A percentile compares a stretch with the other conserved stretches of the same genome.
Conservation (phyloP, 1,284 basidiomycete species). For the Flammula alnicola region DNA sequence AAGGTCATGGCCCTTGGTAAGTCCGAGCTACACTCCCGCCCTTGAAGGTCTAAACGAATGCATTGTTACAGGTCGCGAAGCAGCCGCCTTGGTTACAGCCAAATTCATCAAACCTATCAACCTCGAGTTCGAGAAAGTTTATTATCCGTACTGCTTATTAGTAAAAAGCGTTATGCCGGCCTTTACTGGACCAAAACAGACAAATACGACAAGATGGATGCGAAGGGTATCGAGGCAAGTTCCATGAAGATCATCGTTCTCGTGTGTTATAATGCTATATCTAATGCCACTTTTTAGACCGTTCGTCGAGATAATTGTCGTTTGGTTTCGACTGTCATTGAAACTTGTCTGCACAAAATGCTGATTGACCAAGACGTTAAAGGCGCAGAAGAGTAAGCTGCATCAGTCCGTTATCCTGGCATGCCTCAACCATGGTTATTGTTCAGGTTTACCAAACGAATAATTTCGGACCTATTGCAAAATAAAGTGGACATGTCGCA, state of each 20-base stretch:
- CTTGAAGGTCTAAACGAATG: background rate
- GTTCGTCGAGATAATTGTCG: constrained; percentile 96
- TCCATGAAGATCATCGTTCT: background rate
- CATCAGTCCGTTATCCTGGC: constrained; percentile 6
- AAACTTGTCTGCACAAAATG: constrained; percentile 96
- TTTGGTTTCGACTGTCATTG: constrained; percentile 93
- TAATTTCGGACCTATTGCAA: constrained; percentile 90
- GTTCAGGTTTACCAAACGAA: constrained; percentile 86
- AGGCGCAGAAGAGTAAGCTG: constrained; percentile 84
- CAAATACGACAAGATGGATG: constrained; percentile 98
- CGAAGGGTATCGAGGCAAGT: constrained; percentile 94
- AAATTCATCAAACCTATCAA: constrained; percentile 96
- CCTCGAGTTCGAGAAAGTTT: constrained; percentile 97
- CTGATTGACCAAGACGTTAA: constrained; percentile 92
- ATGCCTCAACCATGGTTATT: background rate
- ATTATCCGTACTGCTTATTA: constrained; percentile 97
- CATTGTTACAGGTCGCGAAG: constrained; percentile 76
- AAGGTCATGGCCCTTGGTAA: constrained; percentile 88
- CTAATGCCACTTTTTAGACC: constrained; percentile 57
- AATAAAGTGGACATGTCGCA: constrained; percentile 98
- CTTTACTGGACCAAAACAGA: constrained; percentile 94
- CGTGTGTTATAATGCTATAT: background rate
- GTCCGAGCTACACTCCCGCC: constrained; percentile 21
- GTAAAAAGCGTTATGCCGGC: constrained; percentile 96
- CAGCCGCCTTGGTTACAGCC: constrained; percentile 89